Conservation (phyloP, 306 rosid genomes). For the Prunus mira region DNA sequence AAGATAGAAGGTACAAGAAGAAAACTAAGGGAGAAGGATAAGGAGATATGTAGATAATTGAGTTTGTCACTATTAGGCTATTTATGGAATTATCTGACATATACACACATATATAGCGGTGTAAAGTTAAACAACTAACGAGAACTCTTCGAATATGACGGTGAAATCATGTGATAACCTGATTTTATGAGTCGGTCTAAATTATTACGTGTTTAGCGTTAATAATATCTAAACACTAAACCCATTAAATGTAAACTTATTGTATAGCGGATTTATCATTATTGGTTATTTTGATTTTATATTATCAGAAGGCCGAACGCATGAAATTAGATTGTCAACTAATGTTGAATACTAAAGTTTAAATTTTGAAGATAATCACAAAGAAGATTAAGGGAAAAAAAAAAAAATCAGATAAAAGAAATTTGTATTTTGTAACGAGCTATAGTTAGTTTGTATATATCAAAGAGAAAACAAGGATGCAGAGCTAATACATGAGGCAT, state of each 20-base stretch:
- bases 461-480: background rate
- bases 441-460: background rate
- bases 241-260: background rate
- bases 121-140: background rate
- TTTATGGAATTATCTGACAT: background rate
- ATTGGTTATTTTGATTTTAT: background rate
- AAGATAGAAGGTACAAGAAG: background rate
- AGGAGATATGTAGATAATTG: background rate
- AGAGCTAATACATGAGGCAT: background rate
- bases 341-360: background rate
- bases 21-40: background rate
- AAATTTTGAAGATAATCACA: background rate
- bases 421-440: background rate
- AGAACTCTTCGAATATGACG: rapidly evolving
- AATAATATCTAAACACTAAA: too few relatives aligned
- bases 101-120: background rate
- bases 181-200: too few relatives aligned
- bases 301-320: background rate
- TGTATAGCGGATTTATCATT: background rate
- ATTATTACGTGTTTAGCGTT: too few relatives aligned
- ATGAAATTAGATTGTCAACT: background rate
- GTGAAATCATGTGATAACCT: background rate
- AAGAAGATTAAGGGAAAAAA: background rate
- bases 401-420: background rate
- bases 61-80: background rate